phyloP scores from a whole-genome alignment of 495 filamentous ascomycete genomes.

The Niebla homalea region DNA sequence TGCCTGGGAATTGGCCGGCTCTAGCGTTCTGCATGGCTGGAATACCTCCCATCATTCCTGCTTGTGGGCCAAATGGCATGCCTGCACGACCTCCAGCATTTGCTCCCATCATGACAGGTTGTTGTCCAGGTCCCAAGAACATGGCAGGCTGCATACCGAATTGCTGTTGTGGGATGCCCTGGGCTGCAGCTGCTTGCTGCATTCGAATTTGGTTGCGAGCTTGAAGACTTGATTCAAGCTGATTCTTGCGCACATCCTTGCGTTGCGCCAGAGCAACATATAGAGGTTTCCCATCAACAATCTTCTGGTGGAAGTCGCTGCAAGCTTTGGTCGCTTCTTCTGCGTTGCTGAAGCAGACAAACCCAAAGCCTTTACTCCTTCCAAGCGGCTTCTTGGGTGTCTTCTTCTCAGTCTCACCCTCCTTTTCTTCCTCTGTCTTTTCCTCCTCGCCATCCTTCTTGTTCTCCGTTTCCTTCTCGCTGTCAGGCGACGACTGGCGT shows the following conservation, averaged over 20 bases:
- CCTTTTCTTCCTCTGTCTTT: slow-evolving; percentile 44
- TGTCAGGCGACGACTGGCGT: slow-evolving; percentile 27
- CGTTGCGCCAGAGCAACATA: slow-evolving; percentile 97
- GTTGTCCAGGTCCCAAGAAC: slow-evolving; percentile 79
- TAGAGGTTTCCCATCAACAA: slow-evolving; percentile 92
- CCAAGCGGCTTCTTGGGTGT: slow-evolving; percentile 65
- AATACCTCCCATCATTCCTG: slow-evolving; percentile 53
- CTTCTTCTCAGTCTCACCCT: slow-evolving; percentile 31
- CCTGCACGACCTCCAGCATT: slow-evolving; percentile 58
- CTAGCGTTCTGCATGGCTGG: slow-evolving; percentile 68
- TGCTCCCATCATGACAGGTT: slow-evolving; percentile 59
- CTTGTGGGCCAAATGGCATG: slow-evolving; percentile 75
- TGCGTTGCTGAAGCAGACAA: slow-evolving; percentile 98
- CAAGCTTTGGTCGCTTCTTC: slow-evolving; percentile 99
- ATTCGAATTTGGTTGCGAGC: slow-evolving; percentile 95
- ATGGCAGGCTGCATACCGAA: slow-evolving; percentile 66
- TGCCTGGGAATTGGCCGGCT: slow-evolving; percentile 58
- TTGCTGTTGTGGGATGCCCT: slow-evolving; percentile 72
- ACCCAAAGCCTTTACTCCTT: slow-evolving; percentile 99
- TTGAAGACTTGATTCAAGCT: slow-evolving; percentile 98
- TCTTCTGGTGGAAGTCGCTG: slow-evolving; percentile 97
- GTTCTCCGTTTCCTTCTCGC: slow-evolving; percentile 41
- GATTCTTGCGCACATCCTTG: slow-evolving; percentile 97
- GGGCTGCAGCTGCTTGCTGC: slow-evolving; percentile 90
- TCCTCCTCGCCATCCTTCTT: slow-evolving; percentile 39